Conservation (phyloP, 23 red algal genomes). For the Gracilaria vermiculophylla region DNA sequence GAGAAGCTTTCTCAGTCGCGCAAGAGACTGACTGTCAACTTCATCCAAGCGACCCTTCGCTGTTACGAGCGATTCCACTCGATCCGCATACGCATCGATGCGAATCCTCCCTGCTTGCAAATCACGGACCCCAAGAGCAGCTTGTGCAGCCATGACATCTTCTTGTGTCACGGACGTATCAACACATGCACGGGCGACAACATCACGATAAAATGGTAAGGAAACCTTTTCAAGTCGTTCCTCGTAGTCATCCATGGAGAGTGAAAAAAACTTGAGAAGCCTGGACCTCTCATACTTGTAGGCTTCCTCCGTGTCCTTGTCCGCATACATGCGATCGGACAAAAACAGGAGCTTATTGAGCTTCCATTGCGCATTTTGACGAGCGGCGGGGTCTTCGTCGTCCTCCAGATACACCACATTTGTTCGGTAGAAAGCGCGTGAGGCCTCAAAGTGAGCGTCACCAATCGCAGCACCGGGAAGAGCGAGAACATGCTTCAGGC, state of each 20-base stretch:
- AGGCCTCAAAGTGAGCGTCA: conserved; percentile 86
- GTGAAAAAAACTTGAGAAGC: conserved; percentile 78
- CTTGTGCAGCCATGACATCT: conserved; percentile 66
- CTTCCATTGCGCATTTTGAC: conserved; percentile 48
- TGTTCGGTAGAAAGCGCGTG: conserved; percentile 70
- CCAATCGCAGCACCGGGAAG: conserved; percentile 72
- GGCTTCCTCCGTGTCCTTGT: conserved; percentile 94
- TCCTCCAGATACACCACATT: conserved; percentile 89
- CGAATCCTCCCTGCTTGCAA: conserved; percentile 61
- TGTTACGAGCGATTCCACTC: conserved; percentile 59
- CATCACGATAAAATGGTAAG: conserved; percentile 80
- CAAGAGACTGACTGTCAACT: conserved; percentile 51
- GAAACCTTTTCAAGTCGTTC: conserved; percentile 77
- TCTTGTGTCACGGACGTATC: conserved; percentile 51
- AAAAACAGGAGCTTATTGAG: conserved; percentile 91
- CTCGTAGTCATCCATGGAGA: conserved; percentile 69
- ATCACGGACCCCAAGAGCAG: conserved; percentile 74
- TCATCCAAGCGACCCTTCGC: conserved; percentile 65
- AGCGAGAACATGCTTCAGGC: conserved; percentile 71
- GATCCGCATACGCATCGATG: conserved; percentile 74
- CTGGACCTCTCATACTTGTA: conserved; percentile 86
- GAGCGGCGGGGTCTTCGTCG: conserved; percentile 47
- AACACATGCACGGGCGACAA: conserved; percentile 47
- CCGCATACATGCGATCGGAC: conserved; percentile 81
- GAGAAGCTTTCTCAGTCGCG: conserved; percentile 44